Percentiles rank a stretch among this genome's conserved stretches.
These are phyloP conservation scores for Corchorus olitorius DNA, from an alignment of 345 rosid species.

Conservation along the genomic window DNA sequence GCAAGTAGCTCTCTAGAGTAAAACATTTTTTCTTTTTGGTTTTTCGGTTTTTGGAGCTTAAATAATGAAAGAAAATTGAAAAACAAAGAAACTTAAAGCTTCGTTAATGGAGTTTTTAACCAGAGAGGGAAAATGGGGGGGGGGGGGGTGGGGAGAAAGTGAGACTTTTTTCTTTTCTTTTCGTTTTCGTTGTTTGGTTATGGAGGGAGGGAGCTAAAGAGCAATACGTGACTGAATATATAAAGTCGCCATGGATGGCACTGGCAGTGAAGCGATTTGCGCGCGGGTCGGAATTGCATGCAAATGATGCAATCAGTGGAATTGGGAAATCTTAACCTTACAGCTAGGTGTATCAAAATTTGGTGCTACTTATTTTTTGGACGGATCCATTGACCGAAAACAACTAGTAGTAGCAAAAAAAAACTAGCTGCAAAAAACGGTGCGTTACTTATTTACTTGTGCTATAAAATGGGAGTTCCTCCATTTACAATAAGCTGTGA, in stretches of 20 bases:
- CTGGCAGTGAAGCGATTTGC: neutral
- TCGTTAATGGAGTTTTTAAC: neutral
- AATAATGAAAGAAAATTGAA: neutral
- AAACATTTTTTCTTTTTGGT: conserved; percentile 50
- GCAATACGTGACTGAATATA: neutral
- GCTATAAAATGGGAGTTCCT: conserved; percentile 23
- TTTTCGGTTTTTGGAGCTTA: neutral
- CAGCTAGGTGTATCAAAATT: neutral
- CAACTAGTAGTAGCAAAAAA: neutral
- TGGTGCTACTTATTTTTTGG: neutral
- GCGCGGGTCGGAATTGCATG: neutral
- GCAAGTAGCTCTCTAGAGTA: conserved; percentile 95
- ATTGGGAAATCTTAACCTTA: neutral
- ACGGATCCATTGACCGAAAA: neutral
- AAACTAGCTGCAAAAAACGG: neutral
- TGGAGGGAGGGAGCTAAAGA: neutral
- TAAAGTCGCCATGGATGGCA: neutral
- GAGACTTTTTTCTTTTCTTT: too few relatives aligned
- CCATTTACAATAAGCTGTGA: conserved; percentile 28
- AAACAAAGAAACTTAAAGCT: neutral
- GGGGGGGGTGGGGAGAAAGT: too few relatives aligned
- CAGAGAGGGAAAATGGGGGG: neutral
- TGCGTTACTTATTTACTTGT: neutral
- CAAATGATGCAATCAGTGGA: neutral
- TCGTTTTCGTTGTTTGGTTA: neutral